phyloP scores from a whole-genome alignment of 106 monocot species.

The Xerophyta viscosa region DNA sequence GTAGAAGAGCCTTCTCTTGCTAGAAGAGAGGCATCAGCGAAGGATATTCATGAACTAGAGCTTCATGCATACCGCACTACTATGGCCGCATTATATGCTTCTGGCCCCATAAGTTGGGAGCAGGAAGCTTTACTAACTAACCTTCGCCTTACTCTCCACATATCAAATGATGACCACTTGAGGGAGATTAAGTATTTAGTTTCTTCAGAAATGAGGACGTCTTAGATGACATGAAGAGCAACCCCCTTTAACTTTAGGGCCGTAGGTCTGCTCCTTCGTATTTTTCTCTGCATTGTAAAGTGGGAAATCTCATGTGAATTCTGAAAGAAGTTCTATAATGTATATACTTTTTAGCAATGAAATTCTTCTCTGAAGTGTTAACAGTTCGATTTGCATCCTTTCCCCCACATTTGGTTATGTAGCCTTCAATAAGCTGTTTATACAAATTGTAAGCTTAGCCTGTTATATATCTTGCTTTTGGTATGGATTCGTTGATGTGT shows the following conservation, averaged over 20 bases:
- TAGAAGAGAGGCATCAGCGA: slow-evolving; percentile 9
- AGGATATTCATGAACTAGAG: slow-evolving; percentile 48
- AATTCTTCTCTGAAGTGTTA: neutral
- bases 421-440: no score
- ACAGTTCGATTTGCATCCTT: no score
- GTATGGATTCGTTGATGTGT: no score
- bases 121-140: slow-evolving; percentile 71
- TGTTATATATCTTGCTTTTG: no score
- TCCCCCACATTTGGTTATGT: no score
- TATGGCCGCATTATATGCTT: slow-evolving; percentile 58
- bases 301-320: neutral
- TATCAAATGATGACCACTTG: slow-evolving; percentile 71
- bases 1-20: slow-evolving; percentile 18
- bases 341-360: slow-evolving; percentile 3
- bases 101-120: slow-evolving; percentile 82
- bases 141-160: slow-evolving; percentile 57
- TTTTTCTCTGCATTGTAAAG: slow-evolving; percentile 7
- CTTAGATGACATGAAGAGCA: slow-evolving; percentile 7
- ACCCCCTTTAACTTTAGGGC: neutral
- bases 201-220: slow-evolving; percentile 14
- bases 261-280: neutral
- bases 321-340: slow-evolving; percentile 1
- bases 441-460: no score
- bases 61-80: slow-evolving; percentile 50
- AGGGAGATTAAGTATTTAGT: slow-evolving; percentile 44